These are phyloP conservation scores for Alloteropsis semialata DNA, from an alignment of 176 grass and related monocot genomes.

Conservation along the genomic window DNA sequence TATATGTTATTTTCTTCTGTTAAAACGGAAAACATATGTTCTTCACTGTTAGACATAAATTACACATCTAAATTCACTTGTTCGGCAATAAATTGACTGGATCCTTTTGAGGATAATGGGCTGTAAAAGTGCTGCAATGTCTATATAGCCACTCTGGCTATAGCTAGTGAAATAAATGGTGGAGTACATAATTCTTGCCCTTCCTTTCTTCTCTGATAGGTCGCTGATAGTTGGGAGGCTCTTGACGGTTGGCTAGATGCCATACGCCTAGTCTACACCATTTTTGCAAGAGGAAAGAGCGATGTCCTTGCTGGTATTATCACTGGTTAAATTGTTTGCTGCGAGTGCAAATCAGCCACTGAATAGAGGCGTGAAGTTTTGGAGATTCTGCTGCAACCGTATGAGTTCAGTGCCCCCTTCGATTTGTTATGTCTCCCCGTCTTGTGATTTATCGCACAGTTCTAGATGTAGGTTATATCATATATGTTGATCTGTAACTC, in stretches of 20 bases:
- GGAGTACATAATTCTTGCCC: not conserved
- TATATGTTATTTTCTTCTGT: not conserved
- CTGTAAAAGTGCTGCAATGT: not conserved
- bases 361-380: slow-evolving; percentile 6
- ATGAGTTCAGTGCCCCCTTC: not conserved
- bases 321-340: slow-evolving; percentile 60
- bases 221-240: slow-evolving; percentile 92
- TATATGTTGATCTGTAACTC: slow-evolving; percentile 32
- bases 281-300: slow-evolving; percentile 82
- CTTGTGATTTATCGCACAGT: not conserved
- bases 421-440: not conserved
- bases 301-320: slow-evolving; percentile 95
- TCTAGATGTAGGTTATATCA: slow-evolving; percentile 12
- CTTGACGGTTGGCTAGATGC: slow-evolving; percentile 90
- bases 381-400: slow-evolving; percentile 18
- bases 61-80: not conserved
- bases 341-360: not conserved
- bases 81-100: not conserved
- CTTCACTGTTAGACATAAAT: not conserved
- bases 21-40: not conserved
- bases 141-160: not conserved
- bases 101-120: not conserved
- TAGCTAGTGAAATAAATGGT: not conserved
- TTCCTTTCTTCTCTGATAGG: slow-evolving; percentile 29
- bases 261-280: slow-evolving; percentile 89